Evolutionary conservation across 352 stramenopile species (phyloP).

Genomic region (Hyaloperonospora arabidopsidis): DNA sequence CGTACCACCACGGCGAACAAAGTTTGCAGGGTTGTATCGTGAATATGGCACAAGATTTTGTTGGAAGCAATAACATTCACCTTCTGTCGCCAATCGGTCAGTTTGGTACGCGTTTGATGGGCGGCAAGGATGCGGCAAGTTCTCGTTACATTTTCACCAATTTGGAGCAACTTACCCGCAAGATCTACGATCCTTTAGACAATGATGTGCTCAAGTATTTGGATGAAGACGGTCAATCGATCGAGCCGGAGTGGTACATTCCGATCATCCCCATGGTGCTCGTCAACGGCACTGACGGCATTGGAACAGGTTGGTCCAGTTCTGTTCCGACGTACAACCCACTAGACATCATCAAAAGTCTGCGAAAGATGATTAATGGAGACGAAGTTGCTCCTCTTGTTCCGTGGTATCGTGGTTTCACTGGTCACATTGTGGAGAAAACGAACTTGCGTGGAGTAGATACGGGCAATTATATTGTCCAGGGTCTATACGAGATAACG

Average conservation of each 20-base stretch:
- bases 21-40: slow-evolving; percentile 94
- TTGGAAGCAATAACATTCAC: slow-evolving; percentile 98
- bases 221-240: slow-evolving; percentile 88
- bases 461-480: slow-evolving; percentile 71
- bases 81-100: slow-evolving; percentile 93
- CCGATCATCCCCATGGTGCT: slow-evolving; percentile 96
- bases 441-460: slow-evolving; percentile 41
- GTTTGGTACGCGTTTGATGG: slow-evolving; percentile 95
- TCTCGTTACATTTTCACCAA: slow-evolving; percentile 94
- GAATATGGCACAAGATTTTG: slow-evolving; percentile 98
- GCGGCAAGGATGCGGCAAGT: slow-evolving; percentile 93
- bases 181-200: slow-evolving; percentile 85
- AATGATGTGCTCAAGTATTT: slow-evolving; percentile 88
- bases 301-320: slow-evolving; percentile 94
- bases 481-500: slow-evolving; percentile 71
- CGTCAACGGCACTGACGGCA: slow-evolving; percentile 95
- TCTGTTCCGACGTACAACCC: slow-evolving; percentile 91
- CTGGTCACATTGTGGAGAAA: slow-evolving; percentile 81
- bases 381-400: slow-evolving; percentile 52
- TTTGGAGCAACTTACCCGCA: slow-evolving; percentile 74
- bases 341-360: slow-evolving; percentile 77
- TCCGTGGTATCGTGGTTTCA: slow-evolving; percentile 92
- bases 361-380: slow-evolving; percentile 57
- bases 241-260: slow-evolving; percentile 90
- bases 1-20: slow-evolving; percentile 97